Evolutionary conservation across 2,329 filamentous ascomycete species (phyloP).

Genomic region (Xylaria sp.): DNA sequence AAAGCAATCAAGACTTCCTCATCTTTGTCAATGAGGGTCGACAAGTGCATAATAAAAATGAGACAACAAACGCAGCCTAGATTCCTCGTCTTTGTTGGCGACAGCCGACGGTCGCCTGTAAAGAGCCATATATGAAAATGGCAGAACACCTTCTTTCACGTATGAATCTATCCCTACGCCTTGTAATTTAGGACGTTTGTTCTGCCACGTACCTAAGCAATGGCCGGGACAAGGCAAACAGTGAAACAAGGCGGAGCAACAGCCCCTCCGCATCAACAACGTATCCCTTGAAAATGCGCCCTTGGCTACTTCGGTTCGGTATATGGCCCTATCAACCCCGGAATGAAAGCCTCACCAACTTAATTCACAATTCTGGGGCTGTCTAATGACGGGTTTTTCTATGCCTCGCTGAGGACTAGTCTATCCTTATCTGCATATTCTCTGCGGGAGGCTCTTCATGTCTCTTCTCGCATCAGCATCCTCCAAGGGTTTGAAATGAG

Average conservation of each 20-base stretch:
- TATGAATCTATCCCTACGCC: neutral
- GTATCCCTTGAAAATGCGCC: neutral
- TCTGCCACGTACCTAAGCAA: neutral
- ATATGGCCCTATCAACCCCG: constrained; percentile 12
- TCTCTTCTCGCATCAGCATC: too few species aligned
- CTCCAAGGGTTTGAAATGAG: too few species aligned
- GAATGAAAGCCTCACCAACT: neutral
- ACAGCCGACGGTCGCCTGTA: neutral
- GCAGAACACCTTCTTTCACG: neutral
- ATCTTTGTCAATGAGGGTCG: constrained; percentile 3
- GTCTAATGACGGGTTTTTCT: too few species aligned
- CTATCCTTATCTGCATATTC: too few species aligned
- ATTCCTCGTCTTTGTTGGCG: neutral
- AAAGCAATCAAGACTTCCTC: neutral
- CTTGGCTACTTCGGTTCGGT: neutral
- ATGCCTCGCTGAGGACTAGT: too few species aligned
- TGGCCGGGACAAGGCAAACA: neutral
- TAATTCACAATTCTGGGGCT: neutral
- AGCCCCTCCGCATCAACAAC: neutral
- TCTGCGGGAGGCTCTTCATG: too few species aligned
- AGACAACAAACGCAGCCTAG: too few species aligned
- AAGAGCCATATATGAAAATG: neutral
- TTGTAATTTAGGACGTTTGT: too few species aligned
- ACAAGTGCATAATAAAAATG: too few species aligned
- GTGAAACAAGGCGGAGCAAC: neutral